Conservation (phyloP, 345 rosid genomes). For the Gossypium australe region DNA sequence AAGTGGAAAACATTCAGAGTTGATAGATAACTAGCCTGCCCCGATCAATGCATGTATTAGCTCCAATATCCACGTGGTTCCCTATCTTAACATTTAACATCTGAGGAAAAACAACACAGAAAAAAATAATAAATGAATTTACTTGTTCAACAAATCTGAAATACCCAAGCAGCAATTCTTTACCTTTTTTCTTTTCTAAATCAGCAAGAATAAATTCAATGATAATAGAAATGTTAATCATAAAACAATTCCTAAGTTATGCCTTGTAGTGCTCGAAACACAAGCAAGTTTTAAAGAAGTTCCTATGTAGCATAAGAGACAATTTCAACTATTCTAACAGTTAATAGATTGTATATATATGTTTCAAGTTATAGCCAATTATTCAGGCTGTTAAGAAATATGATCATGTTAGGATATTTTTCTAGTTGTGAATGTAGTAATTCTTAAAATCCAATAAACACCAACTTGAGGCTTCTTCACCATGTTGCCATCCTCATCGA, state of each 20-base stretch:
- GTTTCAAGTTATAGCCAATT: not conserved
- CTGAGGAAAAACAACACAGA: constrained; percentile 25
- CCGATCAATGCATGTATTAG: constrained; percentile 78
- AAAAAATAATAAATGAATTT: not conserved
- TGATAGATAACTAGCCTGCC: constrained; percentile 55
- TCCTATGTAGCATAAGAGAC: not conserved
- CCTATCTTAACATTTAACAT: constrained; percentile 58
- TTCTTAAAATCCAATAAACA: not conserved
- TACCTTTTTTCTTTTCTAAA: not conserved
- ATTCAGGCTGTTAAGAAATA: not conserved
- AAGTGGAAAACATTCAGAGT: not conserved
- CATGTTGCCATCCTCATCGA: constrained; percentile 63
- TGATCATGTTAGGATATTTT: not conserved
- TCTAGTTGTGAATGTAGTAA: not conserved
- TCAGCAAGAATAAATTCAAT: not conserved
- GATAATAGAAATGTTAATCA: not conserved
- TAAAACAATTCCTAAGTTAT: not conserved
- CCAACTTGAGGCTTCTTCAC: constrained; percentile 81
- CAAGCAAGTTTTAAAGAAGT: not conserved
- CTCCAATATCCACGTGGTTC: constrained; percentile 75
- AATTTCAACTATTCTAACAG: not conserved
- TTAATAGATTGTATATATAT: not conserved
- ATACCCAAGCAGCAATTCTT: not conserved
- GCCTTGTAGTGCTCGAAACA: not conserved
- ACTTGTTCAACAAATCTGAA: constrained; percentile 2